These are phyloP conservation scores for Carallia brachiata DNA, from an alignment of 345 rosid genomes.

Conservation along the genomic window DNA sequence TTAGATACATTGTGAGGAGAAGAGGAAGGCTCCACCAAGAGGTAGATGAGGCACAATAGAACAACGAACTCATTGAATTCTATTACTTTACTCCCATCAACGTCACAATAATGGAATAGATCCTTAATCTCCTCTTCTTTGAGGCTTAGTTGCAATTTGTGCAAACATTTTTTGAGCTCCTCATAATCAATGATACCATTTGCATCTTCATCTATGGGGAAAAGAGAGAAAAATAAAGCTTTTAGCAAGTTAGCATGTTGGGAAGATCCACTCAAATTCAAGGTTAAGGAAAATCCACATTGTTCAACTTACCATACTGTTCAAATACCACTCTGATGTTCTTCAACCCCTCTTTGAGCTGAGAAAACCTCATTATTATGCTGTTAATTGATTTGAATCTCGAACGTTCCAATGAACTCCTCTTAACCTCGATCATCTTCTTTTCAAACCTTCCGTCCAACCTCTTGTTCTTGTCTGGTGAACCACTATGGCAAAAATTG, in stretches of 20 bases:
- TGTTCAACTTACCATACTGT: slow-evolving; percentile 50
- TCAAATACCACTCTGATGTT: slow-evolving; percentile 61
- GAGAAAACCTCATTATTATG: slow-evolving; percentile 71
- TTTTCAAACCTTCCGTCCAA: slow-evolving; percentile 65
- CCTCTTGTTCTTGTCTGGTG: slow-evolving; percentile 52
- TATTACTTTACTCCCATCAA: slow-evolving; percentile 73
- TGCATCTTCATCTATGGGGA: slow-evolving; percentile 53
- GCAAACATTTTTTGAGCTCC: slow-evolving; percentile 66
- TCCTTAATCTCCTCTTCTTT: slow-evolving; percentile 69
- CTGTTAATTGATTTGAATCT: slow-evolving; percentile 63
- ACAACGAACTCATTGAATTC: slow-evolving; percentile 84
- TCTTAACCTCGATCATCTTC: slow-evolving; percentile 67
- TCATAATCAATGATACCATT: slow-evolving; percentile 65
- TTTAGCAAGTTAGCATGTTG: too few relatives aligned
- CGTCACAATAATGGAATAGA: slow-evolving; percentile 71
- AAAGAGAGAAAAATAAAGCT: neutral
- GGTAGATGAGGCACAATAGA: slow-evolving; percentile 72
- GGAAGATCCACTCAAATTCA: too few relatives aligned
- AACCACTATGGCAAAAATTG: slow-evolving; percentile 47
- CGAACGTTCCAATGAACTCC: slow-evolving; percentile 34
- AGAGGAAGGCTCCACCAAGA: slow-evolving; percentile 53
- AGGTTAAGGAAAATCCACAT: slow-evolving; percentile 9
- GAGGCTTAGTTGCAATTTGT: slow-evolving; percentile 48
- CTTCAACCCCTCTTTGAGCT: slow-evolving; percentile 56
- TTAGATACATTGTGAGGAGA: slow-evolving; percentile 28